Evolutionary conservation across 192 early-diverging fungal genomes (phyloP).

Genomic region (Backusella sp.): DNA sequence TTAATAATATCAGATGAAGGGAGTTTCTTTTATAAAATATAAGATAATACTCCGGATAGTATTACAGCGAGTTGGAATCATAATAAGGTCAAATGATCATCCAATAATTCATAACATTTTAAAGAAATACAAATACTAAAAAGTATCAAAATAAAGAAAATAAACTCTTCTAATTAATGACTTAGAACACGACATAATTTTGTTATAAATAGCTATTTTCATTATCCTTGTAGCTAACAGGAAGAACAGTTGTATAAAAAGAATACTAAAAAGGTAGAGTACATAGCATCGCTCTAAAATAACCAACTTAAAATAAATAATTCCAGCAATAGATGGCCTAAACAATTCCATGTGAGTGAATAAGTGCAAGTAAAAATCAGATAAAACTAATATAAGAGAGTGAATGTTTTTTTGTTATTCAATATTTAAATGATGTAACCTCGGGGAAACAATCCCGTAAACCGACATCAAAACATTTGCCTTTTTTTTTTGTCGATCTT

Average conservation of each 20-base stretch:
- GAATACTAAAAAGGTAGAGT: background rate
- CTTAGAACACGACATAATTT: background rate
- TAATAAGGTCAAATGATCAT: background rate
- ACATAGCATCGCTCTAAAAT: background rate
- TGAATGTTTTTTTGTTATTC: background rate
- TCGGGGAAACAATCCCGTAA: background rate
- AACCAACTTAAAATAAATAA: background rate
- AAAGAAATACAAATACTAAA: background rate
- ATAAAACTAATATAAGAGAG: background rate
- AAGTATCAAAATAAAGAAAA: background rate
- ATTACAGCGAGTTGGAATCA: background rate
- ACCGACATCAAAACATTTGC: background rate
- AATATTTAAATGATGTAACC: background rate
- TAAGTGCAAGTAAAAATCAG: background rate
- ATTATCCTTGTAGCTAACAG: background rate
- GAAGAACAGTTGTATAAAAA: background rate
- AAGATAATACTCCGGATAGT: background rate
- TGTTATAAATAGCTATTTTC: background rate
- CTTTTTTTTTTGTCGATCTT: background rate
- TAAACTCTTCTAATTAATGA: background rate
- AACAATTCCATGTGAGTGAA: background rate
- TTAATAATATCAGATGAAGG: background rate
- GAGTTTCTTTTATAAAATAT: background rate
- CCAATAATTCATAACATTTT: background rate
- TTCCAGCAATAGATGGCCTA: background rate